These are phyloP conservation scores for Neurospora sp. DNA, from an alignment of 495 filamentous ascomycete species.

Conservation along the genomic window DNA sequence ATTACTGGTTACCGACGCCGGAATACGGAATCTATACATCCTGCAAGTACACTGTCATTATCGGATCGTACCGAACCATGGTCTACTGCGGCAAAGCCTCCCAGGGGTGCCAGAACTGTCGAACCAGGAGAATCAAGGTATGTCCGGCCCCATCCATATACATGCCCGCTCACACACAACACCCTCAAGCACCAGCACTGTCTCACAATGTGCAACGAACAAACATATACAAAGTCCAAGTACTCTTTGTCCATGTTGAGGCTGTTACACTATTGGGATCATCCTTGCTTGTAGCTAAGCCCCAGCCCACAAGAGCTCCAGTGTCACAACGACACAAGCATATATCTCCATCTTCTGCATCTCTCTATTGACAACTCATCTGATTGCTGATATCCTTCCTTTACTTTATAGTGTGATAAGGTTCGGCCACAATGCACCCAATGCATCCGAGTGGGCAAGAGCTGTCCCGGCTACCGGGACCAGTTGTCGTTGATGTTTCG, in stretches of 20 bases:
- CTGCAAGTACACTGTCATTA: not conserved
- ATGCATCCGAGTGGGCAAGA: conserved; percentile 45
- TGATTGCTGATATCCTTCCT: not conserved
- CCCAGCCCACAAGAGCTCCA: not conserved
- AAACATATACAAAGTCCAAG: not conserved
- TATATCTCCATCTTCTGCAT: not conserved
- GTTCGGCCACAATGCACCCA: conserved; percentile 55
- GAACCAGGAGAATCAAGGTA: conserved; percentile 55
- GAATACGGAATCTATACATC: not conserved
- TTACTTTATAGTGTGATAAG: conserved; percentile 49
- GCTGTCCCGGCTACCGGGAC: conserved; percentile 61
- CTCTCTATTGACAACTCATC: not conserved
- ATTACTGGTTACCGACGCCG: not conserved
- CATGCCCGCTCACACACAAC: not conserved
- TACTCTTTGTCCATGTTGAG: not conserved
- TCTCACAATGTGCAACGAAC: not conserved
- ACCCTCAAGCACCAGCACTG: not conserved
- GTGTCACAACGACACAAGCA: not conserved
- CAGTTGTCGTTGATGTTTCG: conserved; percentile 61
- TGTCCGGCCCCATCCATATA: not conserved
- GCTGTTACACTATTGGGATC: not conserved
- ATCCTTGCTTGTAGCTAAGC: not conserved
- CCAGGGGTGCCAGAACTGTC: conserved; percentile 56
- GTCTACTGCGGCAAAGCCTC: conserved; percentile 64
- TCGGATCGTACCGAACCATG: conserved; percentile 31